Base-by-base conservation (phyloP, 257 asterid genomes). In the Rubia yunnanensis region DNA sequence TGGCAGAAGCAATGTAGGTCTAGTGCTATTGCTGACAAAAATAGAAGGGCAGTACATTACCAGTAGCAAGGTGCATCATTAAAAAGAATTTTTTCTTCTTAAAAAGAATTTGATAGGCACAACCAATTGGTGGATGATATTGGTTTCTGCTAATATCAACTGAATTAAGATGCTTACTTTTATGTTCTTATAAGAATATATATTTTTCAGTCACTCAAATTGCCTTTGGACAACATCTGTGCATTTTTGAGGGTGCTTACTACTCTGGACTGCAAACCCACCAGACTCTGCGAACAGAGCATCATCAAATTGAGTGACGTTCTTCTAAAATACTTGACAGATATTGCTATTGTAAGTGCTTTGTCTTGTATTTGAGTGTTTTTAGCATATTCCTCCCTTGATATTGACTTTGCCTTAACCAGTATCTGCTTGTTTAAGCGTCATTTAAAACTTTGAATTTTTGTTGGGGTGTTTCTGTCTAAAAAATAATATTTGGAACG, bases 191-290 rank as follows among this genome's bases (percentile, higher is more conserved):
- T 64, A 56, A 63, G 35, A 63, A 17, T 23, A 26, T 32, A 1
- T 65, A 15, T 75, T 66, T 54, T 65, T 78, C 84, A 88, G 98
- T 75, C 83, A 68, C 83, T 77, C 36, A 70, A 75, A 71, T 77
- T 66, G 69, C 84, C 95, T 0, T 70, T 82, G 76, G 95, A 85
- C 70, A 91, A 85, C 71, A 79, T 78, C 72, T 85, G 92, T 67
- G 92, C 87, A 35, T 76, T 88, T 46, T 76, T 91, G 64, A 86
- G 95, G 83, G 75, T 88, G 82, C 87, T 88, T 7, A 30, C 75
- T 65, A 63, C 81, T 54, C 81, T 91, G 4, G 92, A 86, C 82
- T 79, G 90, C 26, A 78, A 72, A 46, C 90, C 88, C 52, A 74
- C 94, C 9, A 68, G 77, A 74, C 88, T 91, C 71, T 85, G 90